Conservation (phyloP, 2,329 filamentous ascomycete genomes). For the Aspergillus nomiae region DNA sequence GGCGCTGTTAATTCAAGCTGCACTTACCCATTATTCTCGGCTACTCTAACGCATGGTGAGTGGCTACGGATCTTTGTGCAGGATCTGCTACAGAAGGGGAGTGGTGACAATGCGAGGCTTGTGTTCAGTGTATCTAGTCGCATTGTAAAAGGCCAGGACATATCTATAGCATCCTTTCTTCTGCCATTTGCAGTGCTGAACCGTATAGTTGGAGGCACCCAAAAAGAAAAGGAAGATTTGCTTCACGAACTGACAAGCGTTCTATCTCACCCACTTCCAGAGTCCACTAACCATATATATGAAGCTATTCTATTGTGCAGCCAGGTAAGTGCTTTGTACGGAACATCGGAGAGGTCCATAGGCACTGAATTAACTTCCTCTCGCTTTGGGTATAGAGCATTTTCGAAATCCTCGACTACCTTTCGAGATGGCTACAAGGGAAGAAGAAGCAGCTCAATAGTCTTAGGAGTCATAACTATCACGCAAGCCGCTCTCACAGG, state of each 20-base stretch:
- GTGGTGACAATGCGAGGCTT: conserved; percentile 70
- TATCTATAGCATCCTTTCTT: conserved; percentile 83
- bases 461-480: conserved; percentile 28
- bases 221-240: conserved; percentile 65
- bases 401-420: conserved; percentile 88
- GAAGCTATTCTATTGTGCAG: conserved; percentile 84
- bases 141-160: conserved; percentile 81
- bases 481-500: conserved; percentile 31
- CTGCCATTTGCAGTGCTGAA: conserved; percentile 86
- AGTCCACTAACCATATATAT: conserved; percentile 59
- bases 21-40: conserved; percentile 77
- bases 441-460: conserved; percentile 60
- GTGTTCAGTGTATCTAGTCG: conserved; percentile 81
- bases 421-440: conserved; percentile 84
- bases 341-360: neutral
- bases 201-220: conserved; percentile 72
- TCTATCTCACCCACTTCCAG: conserved; percentile 63
- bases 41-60: conserved; percentile 68
- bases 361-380: neutral
- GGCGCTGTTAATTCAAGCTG: conserved; percentile 57
- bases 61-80: conserved; percentile 83
- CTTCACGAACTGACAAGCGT: conserved; percentile 74
- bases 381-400: conserved; percentile 62
- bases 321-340: conserved; percentile 61
- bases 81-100: conserved; percentile 77